Evolutionary conservation across 371 early-diverging fungal species (phyloP).

Genomic region (Mucor lusitanicus): DNA sequence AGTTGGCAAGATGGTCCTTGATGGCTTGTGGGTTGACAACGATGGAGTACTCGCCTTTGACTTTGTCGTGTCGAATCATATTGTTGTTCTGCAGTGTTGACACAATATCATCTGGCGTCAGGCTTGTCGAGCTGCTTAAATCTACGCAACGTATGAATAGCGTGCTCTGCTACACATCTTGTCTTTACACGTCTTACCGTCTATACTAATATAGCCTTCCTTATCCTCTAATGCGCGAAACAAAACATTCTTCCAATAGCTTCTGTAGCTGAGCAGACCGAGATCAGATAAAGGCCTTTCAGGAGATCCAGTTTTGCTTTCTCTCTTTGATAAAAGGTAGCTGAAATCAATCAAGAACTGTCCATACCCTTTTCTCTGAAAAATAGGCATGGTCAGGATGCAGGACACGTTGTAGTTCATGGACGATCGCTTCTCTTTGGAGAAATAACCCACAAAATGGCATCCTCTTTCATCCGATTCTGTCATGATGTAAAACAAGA

Average conservation of each 20-base stretch:
- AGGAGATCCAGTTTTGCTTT: conserved; percentile 90
- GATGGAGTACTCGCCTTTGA: conserved; percentile 22
- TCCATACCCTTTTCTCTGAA: conserved; percentile 97
- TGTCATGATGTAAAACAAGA: conserved; percentile 97
- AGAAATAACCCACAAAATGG: conserved; percentile 99
- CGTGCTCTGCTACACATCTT: neutral
- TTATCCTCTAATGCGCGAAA: conserved; percentile 86
- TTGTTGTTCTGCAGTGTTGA: conserved; percentile 65
- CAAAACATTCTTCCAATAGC: conserved; percentile 69
- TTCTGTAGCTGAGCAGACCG: conserved; percentile 90
- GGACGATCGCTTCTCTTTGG: conserved; percentile 74
- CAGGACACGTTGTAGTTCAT: conserved; percentile 96
- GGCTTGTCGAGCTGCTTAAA: conserved; percentile 61
- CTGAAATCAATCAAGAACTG: conserved; percentile 93
- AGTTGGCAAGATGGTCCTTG: conserved; percentile 38
- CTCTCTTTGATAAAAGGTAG: conserved; percentile 85
- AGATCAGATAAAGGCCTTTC: conserved; percentile 99
- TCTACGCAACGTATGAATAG: conserved; percentile 23
- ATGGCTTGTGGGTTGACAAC: conserved; percentile 39
- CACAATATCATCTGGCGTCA: conserved; percentile 76
- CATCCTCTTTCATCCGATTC: conserved; percentile 77
- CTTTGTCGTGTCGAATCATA: conserved; percentile 39
- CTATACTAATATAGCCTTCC: conserved; percentile 88
- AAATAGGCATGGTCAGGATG: conserved; percentile 91
- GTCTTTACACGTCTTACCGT: conserved; percentile 71